phyloP scores from a whole-genome alignment of 2,329 filamentous ascomycete genomes.

The Colletotrichum endophyticum region DNA sequence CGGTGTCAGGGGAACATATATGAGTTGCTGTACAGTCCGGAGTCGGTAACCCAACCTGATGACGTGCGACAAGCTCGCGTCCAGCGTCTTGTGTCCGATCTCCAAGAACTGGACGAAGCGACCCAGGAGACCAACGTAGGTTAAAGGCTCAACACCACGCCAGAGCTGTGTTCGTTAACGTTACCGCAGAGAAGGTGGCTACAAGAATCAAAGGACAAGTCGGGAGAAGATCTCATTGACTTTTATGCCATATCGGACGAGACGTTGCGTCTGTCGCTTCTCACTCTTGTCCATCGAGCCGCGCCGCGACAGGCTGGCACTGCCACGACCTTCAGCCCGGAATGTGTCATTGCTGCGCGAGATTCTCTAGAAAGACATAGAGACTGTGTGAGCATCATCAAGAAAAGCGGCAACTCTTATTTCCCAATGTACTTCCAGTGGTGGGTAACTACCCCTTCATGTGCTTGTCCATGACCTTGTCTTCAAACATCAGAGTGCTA shows the following conservation, averaged over 20 bases:
- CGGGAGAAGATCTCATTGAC: slow-evolving; percentile 31
- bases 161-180: neutral
- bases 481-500: neutral
- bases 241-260: slow-evolving; percentile 42
- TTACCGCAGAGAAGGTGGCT: neutral
- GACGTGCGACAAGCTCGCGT: slow-evolving; percentile 37
- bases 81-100: slow-evolving; percentile 31
- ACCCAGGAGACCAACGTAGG: slow-evolving; percentile 18
- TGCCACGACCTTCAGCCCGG: slow-evolving; percentile 40
- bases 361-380: slow-evolving; percentile 38
- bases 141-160: too few relatives aligned
- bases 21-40: slow-evolving; percentile 55
- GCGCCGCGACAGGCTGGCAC: slow-evolving; percentile 32
- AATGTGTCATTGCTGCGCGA: slow-evolving; percentile 47
- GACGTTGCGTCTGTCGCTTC: slow-evolving; percentile 43
- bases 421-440: slow-evolving; percentile 45
- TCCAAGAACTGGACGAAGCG: slow-evolving; percentile 32
- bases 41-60: slow-evolving; percentile 38
- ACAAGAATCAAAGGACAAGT: neutral
- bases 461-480: too few relatives aligned
- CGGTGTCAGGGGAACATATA: slow-evolving; percentile 61
- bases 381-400: slow-evolving; percentile 42
- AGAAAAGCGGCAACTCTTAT: slow-evolving; percentile 23
- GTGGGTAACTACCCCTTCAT: slow-evolving; percentile 27
- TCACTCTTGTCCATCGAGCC: slow-evolving; percentile 49